Base-by-base conservation (phyloP, 305 asterid genomes). In the Rubia balearica region DNA sequence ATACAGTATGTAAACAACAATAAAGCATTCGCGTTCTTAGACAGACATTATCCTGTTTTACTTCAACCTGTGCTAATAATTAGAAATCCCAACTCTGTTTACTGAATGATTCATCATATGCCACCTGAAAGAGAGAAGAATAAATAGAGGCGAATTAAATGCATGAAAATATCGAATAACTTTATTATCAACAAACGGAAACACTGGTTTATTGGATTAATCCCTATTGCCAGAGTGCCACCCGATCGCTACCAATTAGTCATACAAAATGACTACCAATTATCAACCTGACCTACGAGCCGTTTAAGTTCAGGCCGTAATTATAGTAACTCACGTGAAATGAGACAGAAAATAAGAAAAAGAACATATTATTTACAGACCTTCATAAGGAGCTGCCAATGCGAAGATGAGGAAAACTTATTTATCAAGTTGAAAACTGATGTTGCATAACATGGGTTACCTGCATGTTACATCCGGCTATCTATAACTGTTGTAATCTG, bases 401-500 rank as follows among this genome's bases (percentile, higher is more conserved):
- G 46, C 61, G 19, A 61, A 49, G 10, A 10, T n/a, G 40, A 22
- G 10, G 27, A 63, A 62, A 30, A 67, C 9, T 14, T 21, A 7
- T 12, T 59, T 51, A 24, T 38, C 56, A 73, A 46, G 68, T 48
- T 3, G 24, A 33, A 71, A 17, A 9, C 53, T 38, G 65, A 48
- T 55, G 33, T 38, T 19, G 6, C 19, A 12, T 16, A 14, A 62
- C 41, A 62, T 22, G 60, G 8, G 66, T 41, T 21, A 73, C 43
- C 71, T 53, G 41, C 19, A 65, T 21, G 46, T 22, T 36, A 38
- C 71, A 21, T 51, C 71, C 11, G 49, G 16, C 19, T 67, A 13
- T 40, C 48, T 72, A 42, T 30, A 67, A 61, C 49, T 19, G 30
- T 41, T 67, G 10, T 74, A 45, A 61, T 57, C 79, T 71, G 46